Base-by-base conservation (phyloP, 163 green algal species). In the Scenedesmus sp. region DNA sequence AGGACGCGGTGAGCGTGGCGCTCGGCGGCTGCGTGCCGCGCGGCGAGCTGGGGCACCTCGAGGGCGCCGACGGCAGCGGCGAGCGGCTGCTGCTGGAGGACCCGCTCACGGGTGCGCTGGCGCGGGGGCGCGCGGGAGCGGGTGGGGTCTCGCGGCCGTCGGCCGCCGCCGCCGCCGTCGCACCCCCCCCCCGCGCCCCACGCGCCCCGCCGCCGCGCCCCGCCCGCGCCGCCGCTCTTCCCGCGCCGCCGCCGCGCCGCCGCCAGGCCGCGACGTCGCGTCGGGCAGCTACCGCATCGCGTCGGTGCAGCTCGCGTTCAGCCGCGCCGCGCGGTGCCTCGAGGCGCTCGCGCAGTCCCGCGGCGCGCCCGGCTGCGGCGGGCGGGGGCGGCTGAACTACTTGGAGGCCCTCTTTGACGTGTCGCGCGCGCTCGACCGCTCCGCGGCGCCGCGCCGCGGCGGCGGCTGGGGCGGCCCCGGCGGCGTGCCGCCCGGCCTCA, bases 211-310 rank as follows among this genome's bases (percentile, higher is more conserved):
- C n/a, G n/a, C n/a, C n/a, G n/a, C n/a, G n/a, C n/a, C n/a, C n/a
- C n/a, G n/a, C n/a, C n/a, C n/a, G n/a, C n/a, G n/a, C n/a, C n/a
- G 10, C 39, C 10, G 39, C 39, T 47, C 39, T 47, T 58, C 50
- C 4, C 18, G 50, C 50, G 50, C 50, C 6, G 5, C 4, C 18
- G 24, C 18, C 15, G 10, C 18, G 4, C 4, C 22, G 15, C 18
- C 50, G 18, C n/a, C 81, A 89, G 86, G 84, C 17, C 84, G 86
- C 15, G 84, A 91, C 54, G 84, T 89, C 20, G 76, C 57, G 50
- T 84, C 85, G 48, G 84, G 86, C 51, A 89, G 77, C 28, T 89
- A 82, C 77, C 78, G 86, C 62, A 87, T 91, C 31, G 63, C 86
- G 36, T 45, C 80, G 11, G 60, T 88, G 24, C 69, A 82, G 10